These are phyloP conservation scores for Salix suchowensis DNA, from an alignment of 345 rosid species.

Conservation along the genomic window DNA sequence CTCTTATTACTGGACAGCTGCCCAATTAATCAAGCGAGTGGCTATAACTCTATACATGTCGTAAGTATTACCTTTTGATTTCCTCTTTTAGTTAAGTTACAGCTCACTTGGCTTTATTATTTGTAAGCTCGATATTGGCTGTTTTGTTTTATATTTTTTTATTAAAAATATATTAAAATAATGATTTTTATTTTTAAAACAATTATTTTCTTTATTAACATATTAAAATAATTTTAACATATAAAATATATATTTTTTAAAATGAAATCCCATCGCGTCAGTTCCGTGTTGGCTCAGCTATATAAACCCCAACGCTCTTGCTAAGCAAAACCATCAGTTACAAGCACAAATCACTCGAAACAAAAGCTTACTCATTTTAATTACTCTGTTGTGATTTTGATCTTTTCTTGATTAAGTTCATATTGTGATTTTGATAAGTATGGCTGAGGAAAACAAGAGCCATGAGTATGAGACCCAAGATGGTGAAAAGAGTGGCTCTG, in stretches of 20 bases:
- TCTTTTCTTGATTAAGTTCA: background rate
- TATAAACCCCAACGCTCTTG: constrained; percentile 12
- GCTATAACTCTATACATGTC: rapidly evolving
- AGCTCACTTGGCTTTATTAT: background rate
- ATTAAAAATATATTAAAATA: too few relatives aligned
- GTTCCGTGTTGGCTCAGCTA: constrained; percentile 32
- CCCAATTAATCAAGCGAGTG: background rate
- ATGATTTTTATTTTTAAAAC: too few relatives aligned
- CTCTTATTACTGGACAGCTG: background rate
- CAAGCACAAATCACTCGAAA: background rate
- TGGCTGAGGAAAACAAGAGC: constrained; percentile 60
- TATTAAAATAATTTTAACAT: too few relatives aligned
- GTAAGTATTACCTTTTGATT: background rate
- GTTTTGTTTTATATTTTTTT: too few relatives aligned
- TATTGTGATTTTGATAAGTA: background rate
- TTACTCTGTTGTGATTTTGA: background rate
- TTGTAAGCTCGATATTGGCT: too few relatives aligned
- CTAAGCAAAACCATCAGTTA: background rate
- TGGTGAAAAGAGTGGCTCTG: constrained; percentile 17
- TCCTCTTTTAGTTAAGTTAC: background rate
- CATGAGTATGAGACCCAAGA: constrained; percentile 37
- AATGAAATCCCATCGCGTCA: constrained; percentile 17
- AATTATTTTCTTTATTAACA: too few relatives aligned
- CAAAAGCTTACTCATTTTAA: background rate
- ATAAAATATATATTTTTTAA: too few relatives aligned